Evolutionary conservation across 2,329 filamentous ascomycete species (phyloP), one percentile per base, ranked within the genome.

Genomic region (Fusarium fujikuroi): DNA sequence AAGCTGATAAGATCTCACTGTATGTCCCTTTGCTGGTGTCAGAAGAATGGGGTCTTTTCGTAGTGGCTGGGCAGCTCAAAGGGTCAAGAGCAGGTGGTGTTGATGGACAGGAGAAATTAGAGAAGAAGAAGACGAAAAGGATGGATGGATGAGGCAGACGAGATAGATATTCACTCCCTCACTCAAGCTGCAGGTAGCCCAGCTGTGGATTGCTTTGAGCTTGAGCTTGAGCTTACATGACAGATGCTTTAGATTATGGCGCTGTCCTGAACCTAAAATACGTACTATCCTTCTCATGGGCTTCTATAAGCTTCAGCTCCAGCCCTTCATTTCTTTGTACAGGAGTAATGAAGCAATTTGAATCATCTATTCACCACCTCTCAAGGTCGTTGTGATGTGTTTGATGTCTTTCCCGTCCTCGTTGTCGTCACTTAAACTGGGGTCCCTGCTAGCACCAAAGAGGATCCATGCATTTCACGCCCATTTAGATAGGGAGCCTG

Each of bases 351-450:
- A 53, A 23, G 36, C 32, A 42, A 32, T 43, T 25, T 25, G 19
- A 46, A 39, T 23, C 37, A 23, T 19, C 39, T 43, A 32, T 42
- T 60, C 52, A 37, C 62, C 18, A 47, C 36, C 54, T 58, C 53
- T 60, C 66, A 54, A 60, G 59, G 44, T 70, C 28, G 40, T 63
- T 54, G 36, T 57, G 47, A 59, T 64, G 42, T 50, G 70, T 71
- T 74, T 74, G 63, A 74, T 74, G 58, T 60, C 70, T 65, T 73
- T 60, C 39, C 28, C 39, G 58, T 60, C 59, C 50, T 63, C 44
- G 52, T 54, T 74, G 63, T 74, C 71, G 67, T 74, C 71, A 74
- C 71, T 66, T 69, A 65, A 74, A 74, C 68, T 53, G 47, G 71
- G 71, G 71, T 72, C 71, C 71, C 67, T 74, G 70, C 69, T 71